Evolutionary conservation across 2,329 filamentous ascomycete species (phyloP).

Genomic region (Apiospora malaysiana): DNA sequence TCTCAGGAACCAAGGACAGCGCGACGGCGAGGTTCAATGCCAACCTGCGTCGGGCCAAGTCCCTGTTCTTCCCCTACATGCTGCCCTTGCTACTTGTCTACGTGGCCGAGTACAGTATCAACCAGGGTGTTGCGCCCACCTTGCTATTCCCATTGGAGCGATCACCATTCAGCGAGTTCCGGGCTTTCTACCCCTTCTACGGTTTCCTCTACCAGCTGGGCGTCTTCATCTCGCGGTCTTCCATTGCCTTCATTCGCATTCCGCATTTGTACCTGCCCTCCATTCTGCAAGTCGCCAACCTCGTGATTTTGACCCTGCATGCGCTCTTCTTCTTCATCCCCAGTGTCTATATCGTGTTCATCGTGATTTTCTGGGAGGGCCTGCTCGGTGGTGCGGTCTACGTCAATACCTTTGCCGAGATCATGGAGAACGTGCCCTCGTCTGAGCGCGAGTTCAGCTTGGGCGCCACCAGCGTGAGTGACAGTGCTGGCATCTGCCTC

Average conservation of each 20-base stretch:
- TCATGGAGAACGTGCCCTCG: constrained; percentile 79
- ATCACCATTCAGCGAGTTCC: constrained; percentile 80
- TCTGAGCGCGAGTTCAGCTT: constrained; percentile 90
- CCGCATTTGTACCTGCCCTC: constrained; percentile 83
- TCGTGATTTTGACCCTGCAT: constrained; percentile 75
- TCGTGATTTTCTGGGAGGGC: constrained; percentile 92
- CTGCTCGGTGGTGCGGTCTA: constrained; percentile 90
- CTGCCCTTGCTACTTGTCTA: constrained; percentile 91
- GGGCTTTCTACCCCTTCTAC: constrained; percentile 94
- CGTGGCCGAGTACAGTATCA: constrained; percentile 96
- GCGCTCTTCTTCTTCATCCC: constrained; percentile 83
- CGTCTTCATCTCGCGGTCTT: constrained; percentile 93
- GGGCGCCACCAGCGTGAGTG: constrained; percentile 88
- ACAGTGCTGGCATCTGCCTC: constrained; percentile 88
- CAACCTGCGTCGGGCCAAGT: constrained; percentile 70
- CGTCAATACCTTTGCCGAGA: constrained; percentile 94
- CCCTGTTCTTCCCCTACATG: constrained; percentile 83
- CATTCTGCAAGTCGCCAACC: constrained; percentile 80
- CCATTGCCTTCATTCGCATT: constrained; percentile 84
- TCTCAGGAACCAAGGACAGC: constrained; percentile 41
- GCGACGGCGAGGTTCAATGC: constrained; percentile 41
- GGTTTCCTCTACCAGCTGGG: constrained; percentile 93
- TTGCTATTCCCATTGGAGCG: constrained; percentile 80
- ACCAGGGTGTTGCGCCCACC: constrained; percentile 90
- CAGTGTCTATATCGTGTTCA: constrained; percentile 83